These are phyloP conservation scores for Apiospora marii DNA, from an alignment of 2,329 filamentous ascomycete genomes.

Conservation along the genomic window DNA sequence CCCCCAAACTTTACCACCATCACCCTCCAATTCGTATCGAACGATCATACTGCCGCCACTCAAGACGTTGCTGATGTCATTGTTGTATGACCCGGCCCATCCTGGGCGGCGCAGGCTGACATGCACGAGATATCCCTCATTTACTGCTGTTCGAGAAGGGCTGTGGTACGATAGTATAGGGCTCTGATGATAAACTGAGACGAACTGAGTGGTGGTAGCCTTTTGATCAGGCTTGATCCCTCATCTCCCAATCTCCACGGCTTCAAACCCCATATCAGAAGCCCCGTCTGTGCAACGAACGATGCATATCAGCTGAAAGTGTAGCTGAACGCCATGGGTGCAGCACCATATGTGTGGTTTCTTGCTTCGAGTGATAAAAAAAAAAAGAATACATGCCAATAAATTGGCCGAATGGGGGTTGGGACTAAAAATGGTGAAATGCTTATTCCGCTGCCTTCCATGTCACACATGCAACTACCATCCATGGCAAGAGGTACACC, in stretches of 20 bases:
- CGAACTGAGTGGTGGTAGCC: not conserved
- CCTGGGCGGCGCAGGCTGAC: constrained; percentile 1
- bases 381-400: not conserved
- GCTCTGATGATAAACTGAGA: not conserved
- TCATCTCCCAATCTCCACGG: not conserved
- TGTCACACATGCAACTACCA: not conserved
- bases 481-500: not conserved
- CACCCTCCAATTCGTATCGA: not conserved
- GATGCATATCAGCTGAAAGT: not conserved
- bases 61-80: not conserved
- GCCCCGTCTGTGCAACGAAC: not conserved
- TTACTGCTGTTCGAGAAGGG: not conserved
- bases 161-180: not conserved
- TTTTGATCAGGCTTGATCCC: not conserved
- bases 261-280: not conserved
- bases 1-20: not conserved
- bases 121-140: not conserved
- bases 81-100: not conserved
- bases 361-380: not conserved
- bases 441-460: not conserved
- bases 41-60: not conserved
- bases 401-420: not conserved
- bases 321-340: not conserved
- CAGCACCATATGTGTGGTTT: not conserved
- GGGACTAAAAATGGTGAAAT: not conserved